Evolutionary conservation across 106 monocot genomes (phyloP), one percentile per base, ranked within the genome.

Genomic region (Apostasia ramifera): DNA sequence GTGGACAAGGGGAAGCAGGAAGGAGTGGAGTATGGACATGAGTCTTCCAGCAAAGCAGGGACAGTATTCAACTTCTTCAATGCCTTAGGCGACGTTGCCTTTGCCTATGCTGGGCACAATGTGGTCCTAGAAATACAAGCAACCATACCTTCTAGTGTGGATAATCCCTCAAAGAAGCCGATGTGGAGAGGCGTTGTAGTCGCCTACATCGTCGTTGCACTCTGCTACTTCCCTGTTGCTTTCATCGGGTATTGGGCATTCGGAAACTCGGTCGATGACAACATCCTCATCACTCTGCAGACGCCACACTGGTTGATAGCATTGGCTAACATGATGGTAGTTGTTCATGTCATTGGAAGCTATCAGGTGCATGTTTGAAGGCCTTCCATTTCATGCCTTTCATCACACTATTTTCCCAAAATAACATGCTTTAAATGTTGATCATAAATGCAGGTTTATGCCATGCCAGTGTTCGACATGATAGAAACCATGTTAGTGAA

Each of bases 91-190:
- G 59, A 44, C 11, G 83, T 87, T 2, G 83, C 87, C 0, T 87
- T 87, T 44, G 83, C 87, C 1, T 87, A 83, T 11, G 87, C 87
- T 0, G 85, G 85, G 1, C 85, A 85, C 56, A 82, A 76, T 11
- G 85, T 85, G 13, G 81, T 79, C 8, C 47, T 85, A n/a, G 85
- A 85, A 57, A 85, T 85, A 55, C 85, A 85, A 57, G 85, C 85
- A 11, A 85, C 85, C 14, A 78, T 85, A 38, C 85, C 85, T 11
- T 85, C 85, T 3, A 69, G 79, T 1, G 82, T 79, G 2, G 79
- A 78, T 10, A 82, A 76, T 14, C 85, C 85, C 3, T 85, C 85
- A 1, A 85, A 78, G 61, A 81, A 71, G 59, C 63, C 85, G 7
- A 85, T 85, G 85, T 78, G 77, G 85, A 85, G 68, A 57, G 85